Percentiles rank a stretch among this genome's conserved stretches.
Evolutionary conservation across 495 filamentous ascomycete species (phyloP).

Genomic region (Glonium stellatum): DNA sequence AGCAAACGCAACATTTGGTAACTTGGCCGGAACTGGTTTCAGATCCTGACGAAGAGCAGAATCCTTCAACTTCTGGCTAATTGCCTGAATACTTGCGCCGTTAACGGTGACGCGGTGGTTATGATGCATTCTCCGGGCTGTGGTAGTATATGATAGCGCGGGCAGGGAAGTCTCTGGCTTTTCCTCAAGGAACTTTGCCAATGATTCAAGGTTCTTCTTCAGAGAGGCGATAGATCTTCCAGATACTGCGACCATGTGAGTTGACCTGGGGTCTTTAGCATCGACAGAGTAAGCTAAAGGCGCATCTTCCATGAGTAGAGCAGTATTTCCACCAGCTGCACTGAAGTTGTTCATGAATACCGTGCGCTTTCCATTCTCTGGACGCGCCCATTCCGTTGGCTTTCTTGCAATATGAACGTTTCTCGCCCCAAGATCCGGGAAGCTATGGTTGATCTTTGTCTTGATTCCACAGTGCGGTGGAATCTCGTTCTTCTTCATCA

Average conservation of each 20-base stretch:
- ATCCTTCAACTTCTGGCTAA: conserved; percentile 30
- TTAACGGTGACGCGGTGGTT: conserved; percentile 60
- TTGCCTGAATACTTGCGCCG: conserved; percentile 42
- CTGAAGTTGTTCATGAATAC: conserved; percentile 68
- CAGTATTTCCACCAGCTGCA: conserved; percentile 51
- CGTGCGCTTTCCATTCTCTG: conserved; percentile 34
- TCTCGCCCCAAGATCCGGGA: conserved; percentile 29
- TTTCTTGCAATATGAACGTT: conserved; percentile 37
- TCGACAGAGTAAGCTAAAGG: conserved; percentile 33
- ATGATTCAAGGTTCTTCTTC: conserved; percentile 27
- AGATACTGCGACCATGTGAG: conserved; percentile 51
- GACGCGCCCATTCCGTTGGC: conserved; percentile 23
- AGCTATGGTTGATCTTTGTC: conserved; percentile 38
- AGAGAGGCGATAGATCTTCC: conserved; percentile 42
- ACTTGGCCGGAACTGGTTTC: conserved; percentile 22
- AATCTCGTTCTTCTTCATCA: conserved; percentile 36
- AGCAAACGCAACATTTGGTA: conserved; percentile 52
- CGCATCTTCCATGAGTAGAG: conserved; percentile 53
- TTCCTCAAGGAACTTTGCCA: conserved; percentile 44
- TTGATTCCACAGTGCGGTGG: conserved; percentile 38
- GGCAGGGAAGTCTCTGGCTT: conserved; percentile 46
- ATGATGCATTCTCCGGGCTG: conserved; percentile 78
- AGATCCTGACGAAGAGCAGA: conserved; percentile 32
- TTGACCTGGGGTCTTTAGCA: conserved; percentile 42
- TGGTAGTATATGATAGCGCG: conserved; percentile 70